phyloP scores from a whole-genome alignment of 345 rosid species.

The Jatropha curcas region DNA sequence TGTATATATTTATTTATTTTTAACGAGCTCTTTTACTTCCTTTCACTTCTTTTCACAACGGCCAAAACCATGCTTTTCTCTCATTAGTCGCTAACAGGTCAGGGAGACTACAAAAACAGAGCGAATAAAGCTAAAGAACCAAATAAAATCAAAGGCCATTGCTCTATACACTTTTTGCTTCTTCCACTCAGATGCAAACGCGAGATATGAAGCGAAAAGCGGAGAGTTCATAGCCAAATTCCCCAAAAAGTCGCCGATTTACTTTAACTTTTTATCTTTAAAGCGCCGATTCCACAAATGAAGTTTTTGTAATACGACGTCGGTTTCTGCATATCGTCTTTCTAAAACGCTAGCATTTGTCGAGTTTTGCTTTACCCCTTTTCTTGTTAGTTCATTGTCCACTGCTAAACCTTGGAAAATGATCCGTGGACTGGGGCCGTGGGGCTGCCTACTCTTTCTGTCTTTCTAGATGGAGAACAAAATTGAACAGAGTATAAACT shows the following conservation, averaged over 20 bases:
- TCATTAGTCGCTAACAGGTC: constrained; percentile 14
- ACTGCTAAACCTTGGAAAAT: constrained; percentile 11
- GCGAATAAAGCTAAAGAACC: constrained; percentile 10
- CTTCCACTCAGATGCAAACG: background rate
- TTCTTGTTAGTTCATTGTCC: too few species aligned
- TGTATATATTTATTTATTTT: too few species aligned
- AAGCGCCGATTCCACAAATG: background rate
- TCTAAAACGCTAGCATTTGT: background rate
- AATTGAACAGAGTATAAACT: constrained; percentile 8
- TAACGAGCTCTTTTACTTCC: background rate
- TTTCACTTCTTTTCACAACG: constrained; percentile 29
- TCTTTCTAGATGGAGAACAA: background rate
- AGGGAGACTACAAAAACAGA: background rate
- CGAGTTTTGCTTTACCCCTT: background rate
- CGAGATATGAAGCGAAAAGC: background rate
- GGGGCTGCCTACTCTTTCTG: background rate
- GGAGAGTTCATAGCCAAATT: background rate
- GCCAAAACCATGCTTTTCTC: constrained; percentile 30
- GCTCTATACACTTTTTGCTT: too few species aligned
- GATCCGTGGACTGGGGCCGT: background rate
- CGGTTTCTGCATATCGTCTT: background rate
- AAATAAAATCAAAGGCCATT: background rate
- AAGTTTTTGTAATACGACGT: background rate
- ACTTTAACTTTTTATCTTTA: background rate
- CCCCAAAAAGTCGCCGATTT: constrained; percentile 12